phyloP scores from a whole-genome alignment of 129 eudicot species.

The Ambrosia artemisiifolia region DNA sequence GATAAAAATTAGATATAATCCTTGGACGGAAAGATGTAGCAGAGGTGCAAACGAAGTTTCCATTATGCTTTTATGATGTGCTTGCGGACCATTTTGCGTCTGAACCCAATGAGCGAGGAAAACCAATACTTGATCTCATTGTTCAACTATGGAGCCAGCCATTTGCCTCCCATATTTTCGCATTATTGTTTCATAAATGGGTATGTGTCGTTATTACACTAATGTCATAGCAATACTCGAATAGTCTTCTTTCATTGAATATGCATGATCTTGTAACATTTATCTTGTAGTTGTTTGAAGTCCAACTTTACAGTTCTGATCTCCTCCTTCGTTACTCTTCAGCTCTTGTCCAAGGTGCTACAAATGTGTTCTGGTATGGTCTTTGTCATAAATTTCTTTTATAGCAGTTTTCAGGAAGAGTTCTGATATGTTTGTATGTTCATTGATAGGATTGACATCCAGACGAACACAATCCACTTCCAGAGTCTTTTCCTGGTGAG shows the following conservation, averaged over 20 bases:
- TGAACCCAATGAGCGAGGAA: slow-evolving; percentile 55
- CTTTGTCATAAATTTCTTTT: not conserved
- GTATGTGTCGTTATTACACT: slow-evolving; percentile 30
- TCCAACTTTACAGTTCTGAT: slow-evolving; percentile 78
- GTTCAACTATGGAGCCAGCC: slow-evolving; percentile 73
- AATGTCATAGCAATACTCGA: not conserved
- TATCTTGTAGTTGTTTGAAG: slow-evolving; percentile 81
- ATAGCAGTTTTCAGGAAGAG: not conserved
- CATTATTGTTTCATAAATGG: slow-evolving; percentile 82
- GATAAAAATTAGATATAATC: slow-evolving; percentile 62
- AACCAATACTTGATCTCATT: slow-evolving; percentile 40
- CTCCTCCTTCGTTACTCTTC: slow-evolving; percentile 87
- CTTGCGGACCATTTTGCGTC: slow-evolving; percentile 81
- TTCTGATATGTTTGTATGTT: not conserved
- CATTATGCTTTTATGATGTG: slow-evolving; percentile 73
- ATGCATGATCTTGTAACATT: not conserved
- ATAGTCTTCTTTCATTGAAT: not conserved
- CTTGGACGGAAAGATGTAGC: slow-evolving; percentile 45
- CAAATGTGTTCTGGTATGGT: slow-evolving; percentile 89
- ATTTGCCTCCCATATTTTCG: slow-evolving; percentile 68
- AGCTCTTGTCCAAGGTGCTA: slow-evolving; percentile 97
- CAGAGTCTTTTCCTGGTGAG: slow-evolving; percentile 77
- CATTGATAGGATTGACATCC: slow-evolving; percentile 80
- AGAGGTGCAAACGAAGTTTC: slow-evolving; percentile 34
- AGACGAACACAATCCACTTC: slow-evolving; percentile 83